Evolutionary conservation across 148 eudicot genomes (phyloP), one percentile per base, ranked within the genome.

Genomic region (Chenopodium suecicum): DNA sequence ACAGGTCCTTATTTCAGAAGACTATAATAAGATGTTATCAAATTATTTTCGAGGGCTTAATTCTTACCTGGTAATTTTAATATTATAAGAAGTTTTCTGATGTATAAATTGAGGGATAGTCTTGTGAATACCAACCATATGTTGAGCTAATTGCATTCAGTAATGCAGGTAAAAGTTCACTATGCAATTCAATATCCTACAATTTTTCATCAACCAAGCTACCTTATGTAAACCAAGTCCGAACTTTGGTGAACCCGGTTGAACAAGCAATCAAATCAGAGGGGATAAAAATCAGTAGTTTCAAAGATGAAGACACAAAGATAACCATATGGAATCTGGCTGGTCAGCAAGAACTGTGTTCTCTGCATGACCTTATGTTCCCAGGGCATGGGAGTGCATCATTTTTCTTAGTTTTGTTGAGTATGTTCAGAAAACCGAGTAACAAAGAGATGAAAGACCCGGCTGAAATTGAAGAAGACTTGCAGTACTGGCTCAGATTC

Each of bases 361-460:
- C 98, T 62, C 84, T 93, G 82, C 97, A 93, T 22, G 97, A 95
- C 83, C 87, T 93, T 77, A 93, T 95, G 99, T 95, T 95, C 78
- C 99, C 99, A 0, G 99, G 99, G 32, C 93, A 92, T 74, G 98
- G 96, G 48, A 92, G 99, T 78, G 94, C 99, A 12, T 92, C 94
- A 4, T 64, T 87, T 83, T 95, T 95, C 86, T 77, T 96, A 63
- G 84, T 94, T 80, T 29, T 91, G 73, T 78, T 88, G 58, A 94
- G 95, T 84, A 80, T 94, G 82, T 91, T 85, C 71, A 81, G 87
- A 77, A 92, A 90, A 73, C 89, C 93, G 47, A 89, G 62, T 85
- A 95, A 93, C 84, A 88, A 87, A 87, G 97, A 95, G 79, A 90
- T 86, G n/a, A 95, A 95, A 84, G 68, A 77, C 78, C 86, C 92